Conservation (phyloP, 2,329 filamentous ascomycete genomes). For the Colletotrichum agaves region DNA sequence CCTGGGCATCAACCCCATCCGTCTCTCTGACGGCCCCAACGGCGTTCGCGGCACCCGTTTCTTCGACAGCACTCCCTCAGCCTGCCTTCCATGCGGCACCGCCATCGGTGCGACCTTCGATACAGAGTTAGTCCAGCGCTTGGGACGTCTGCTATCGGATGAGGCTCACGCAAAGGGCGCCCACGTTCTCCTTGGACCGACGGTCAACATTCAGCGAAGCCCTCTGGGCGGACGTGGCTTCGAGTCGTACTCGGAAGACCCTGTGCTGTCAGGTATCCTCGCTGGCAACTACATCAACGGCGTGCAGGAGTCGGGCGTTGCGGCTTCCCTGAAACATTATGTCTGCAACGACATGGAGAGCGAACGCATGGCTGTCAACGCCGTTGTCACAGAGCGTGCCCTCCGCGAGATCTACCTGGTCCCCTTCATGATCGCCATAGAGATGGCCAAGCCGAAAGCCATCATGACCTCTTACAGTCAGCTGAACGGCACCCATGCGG, state of each 20-base stretch:
- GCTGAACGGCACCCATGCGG: constrained; percentile 45
- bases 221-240: constrained; percentile 69
- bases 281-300: constrained; percentile 64
- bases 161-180: constrained; percentile 67
- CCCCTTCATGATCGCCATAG: constrained; percentile 67
- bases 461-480: constrained; percentile 68
- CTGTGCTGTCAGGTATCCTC: constrained; percentile 64
- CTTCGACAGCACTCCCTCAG: constrained; percentile 70
- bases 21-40: constrained; percentile 41
- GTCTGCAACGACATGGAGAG: constrained; percentile 71
- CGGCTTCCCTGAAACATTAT: constrained; percentile 69
- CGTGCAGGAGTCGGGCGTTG: constrained; percentile 65
- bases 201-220: constrained; percentile 70
- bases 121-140: constrained; percentile 59
- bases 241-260: constrained; percentile 68
- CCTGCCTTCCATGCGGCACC: constrained; percentile 69
- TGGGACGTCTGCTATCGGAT: constrained; percentile 61
- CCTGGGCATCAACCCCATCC: constrained; percentile 29
- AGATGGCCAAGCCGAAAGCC: constrained; percentile 60
- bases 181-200: constrained; percentile 68
- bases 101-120: constrained; percentile 69
- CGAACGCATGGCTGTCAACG: constrained; percentile 64
- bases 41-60: constrained; percentile 71
- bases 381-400: constrained; percentile 64
- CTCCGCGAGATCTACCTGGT: constrained; percentile 68